These are phyloP conservation scores for Neofusicoccum cordaticola DNA, from an alignment of 2,329 filamentous ascomycete genomes.

Conservation along the genomic window DNA sequence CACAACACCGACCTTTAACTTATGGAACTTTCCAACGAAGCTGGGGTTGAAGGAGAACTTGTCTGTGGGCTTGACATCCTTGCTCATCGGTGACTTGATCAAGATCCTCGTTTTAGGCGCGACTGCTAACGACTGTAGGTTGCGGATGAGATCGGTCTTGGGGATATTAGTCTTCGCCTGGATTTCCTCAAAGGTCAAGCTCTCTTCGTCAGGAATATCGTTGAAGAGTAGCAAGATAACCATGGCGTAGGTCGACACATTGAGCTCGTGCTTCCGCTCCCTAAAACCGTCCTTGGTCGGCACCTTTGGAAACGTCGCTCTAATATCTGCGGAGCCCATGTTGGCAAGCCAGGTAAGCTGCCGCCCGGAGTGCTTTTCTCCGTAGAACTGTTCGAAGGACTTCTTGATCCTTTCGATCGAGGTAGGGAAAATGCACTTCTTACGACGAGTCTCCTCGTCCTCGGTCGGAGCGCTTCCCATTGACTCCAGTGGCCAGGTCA, in stretches of 20 bases:
- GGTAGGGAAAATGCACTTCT: slow-evolving; percentile 68
- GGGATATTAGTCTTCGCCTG: slow-evolving; percentile 79
- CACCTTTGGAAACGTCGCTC: slow-evolving; percentile 71
- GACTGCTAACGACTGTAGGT: slow-evolving; percentile 77
- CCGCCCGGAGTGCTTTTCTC: slow-evolving; percentile 80
- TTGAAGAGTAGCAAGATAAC: slow-evolving; percentile 88
- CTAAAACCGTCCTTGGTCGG: slow-evolving; percentile 67
- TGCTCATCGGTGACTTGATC: slow-evolving; percentile 74
- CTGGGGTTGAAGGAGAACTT: slow-evolving; percentile 77
- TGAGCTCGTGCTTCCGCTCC: slow-evolving; percentile 80
- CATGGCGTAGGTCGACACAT: slow-evolving; percentile 91
- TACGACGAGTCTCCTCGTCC: slow-evolving; percentile 46
- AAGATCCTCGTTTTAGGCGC: slow-evolving; percentile 80
- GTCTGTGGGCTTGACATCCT: slow-evolving; percentile 73
- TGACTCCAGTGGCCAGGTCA: slow-evolving; percentile 90
- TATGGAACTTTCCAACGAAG: slow-evolving; percentile 78
- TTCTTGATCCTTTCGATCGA: slow-evolving; percentile 73
- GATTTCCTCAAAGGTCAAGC: slow-evolving; percentile 70
- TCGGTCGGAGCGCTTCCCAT: slow-evolving; percentile 60
- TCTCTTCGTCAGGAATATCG: slow-evolving; percentile 55
- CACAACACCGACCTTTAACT: slow-evolving; percentile 86
- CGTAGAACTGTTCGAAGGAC: slow-evolving; percentile 86
- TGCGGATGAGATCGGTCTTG: slow-evolving; percentile 67
- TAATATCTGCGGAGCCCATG: slow-evolving; percentile 83
- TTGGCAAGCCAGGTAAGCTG: slow-evolving; percentile 78